These are phyloP conservation scores for Rhodotorula diobovata DNA, from an alignment of 768 basidiomycete genomes.

Conservation along the genomic window DNA sequence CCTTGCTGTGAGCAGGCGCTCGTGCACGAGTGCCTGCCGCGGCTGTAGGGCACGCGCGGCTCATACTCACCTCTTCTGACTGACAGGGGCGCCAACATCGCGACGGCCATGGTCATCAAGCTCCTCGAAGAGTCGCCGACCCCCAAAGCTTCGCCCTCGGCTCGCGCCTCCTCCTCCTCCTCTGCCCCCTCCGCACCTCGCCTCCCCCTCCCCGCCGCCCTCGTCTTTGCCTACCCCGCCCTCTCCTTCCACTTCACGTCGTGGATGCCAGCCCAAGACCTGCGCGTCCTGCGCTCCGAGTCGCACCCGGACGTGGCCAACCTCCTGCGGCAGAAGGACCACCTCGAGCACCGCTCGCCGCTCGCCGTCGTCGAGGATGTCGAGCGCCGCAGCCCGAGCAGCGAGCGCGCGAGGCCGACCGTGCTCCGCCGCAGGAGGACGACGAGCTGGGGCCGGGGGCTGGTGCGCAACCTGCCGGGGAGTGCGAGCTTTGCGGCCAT, in stretches of 20 bases:
- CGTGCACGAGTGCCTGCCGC: too few relatives aligned
- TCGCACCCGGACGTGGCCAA: conserved; percentile 75
- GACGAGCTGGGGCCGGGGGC: conserved; percentile 47
- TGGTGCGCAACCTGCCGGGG: conserved; percentile 22
- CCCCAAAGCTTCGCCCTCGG: conserved; percentile 1
- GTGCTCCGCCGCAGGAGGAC: conserved; percentile 49
- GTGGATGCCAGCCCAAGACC: conserved; percentile 72
- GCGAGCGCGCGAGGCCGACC: conserved; percentile 15
- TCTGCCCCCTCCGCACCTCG: neutral
- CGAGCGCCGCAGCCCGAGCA: conserved; percentile 8
- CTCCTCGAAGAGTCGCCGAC: conserved; percentile 61
- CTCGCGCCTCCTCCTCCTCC: neutral
- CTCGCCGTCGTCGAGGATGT: conserved; percentile 79
- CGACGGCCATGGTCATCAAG: conserved; percentile 75
- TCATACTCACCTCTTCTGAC: neutral
- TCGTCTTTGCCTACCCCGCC: conserved; percentile 84
- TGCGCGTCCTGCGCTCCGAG: conserved; percentile 81
- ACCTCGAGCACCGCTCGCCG: conserved; percentile 82
- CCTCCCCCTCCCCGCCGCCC: conserved; percentile 69
- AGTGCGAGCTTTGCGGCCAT: conserved; percentile 27
- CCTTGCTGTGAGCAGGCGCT: too few relatives aligned
- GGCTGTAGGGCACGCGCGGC: neutral
- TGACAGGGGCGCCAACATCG: conserved; percentile 77
- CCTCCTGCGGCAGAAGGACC: conserved; percentile 72
- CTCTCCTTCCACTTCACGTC: conserved; percentile 98